A percentile compares a stretch with the other conserved stretches of the same genome.
These are phyloP conservation scores for Yarrowia sp. DNA, from an alignment of 805 yeast species.

Conservation along the genomic window DNA sequence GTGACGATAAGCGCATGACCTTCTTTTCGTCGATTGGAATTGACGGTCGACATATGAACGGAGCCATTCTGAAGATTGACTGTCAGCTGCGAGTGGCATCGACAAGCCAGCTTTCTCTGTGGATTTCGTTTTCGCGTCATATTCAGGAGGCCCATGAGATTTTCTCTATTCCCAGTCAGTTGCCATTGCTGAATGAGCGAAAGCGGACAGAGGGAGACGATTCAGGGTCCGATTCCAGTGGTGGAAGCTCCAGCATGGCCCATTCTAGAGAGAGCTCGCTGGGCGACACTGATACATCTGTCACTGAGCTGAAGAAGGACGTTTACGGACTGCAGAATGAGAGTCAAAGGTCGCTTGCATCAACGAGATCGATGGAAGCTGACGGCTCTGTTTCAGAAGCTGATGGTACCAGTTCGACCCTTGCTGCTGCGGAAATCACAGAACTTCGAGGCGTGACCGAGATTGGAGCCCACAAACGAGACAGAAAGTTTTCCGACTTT, in stretches of 20 bases:
- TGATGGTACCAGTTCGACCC: not conserved
- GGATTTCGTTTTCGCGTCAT: conserved; percentile 80
- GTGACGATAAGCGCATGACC: conserved; percentile 3
- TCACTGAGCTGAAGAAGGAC: not conserved
- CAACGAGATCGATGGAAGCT: not conserved
- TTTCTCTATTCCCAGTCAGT: conserved; percentile 52
- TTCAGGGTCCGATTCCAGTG: not conserved
- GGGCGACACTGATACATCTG: not conserved
- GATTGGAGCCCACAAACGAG: conserved; percentile 67
- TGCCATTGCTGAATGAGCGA: conserved; percentile 42
- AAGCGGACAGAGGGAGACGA: not conserved
- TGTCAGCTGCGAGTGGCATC: conserved; percentile 73
- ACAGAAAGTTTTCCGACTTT: conserved; percentile 69
- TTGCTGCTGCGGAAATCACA: conserved; percentile 27
- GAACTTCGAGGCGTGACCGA: conserved; percentile 35
- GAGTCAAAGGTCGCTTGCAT: not conserved
- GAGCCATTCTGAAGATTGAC: conserved; percentile 62
- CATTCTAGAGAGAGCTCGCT: not conserved
- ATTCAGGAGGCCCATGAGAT: conserved; percentile 31
- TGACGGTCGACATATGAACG: conserved; percentile 67
- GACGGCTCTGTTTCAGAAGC: not conserved
- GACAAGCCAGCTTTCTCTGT: conserved; percentile 57
- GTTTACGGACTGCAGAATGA: not conserved
- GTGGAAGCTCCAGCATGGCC: not conserved
- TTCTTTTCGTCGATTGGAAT: conserved; percentile 46